Percentiles rank a stretch among this genome's conserved stretches.
These are phyloP conservation scores for Pythium graminicola DNA, from an alignment of 352 stramenopile species.

Conservation along the genomic window DNA sequence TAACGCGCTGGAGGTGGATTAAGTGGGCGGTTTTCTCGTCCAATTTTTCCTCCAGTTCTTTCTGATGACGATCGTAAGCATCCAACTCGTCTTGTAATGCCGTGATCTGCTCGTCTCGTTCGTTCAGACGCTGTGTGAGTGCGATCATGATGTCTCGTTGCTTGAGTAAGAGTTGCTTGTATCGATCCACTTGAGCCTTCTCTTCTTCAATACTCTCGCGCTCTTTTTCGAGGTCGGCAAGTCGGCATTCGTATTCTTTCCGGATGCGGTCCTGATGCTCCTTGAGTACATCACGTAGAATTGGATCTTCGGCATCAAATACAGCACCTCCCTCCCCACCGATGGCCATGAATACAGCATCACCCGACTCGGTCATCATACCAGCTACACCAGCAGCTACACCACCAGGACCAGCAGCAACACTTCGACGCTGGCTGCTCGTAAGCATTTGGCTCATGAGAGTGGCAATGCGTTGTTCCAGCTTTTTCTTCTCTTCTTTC, in stretches of 20 bases:
- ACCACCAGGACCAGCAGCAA: constrained; percentile 1
- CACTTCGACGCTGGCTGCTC: constrained; percentile 48
- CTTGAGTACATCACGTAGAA: constrained; percentile 79
- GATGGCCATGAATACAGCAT: constrained; percentile 16
- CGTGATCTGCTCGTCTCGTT: constrained; percentile 94
- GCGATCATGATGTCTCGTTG: constrained; percentile 97
- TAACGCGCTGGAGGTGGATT: constrained; percentile 91
- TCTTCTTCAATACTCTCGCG: constrained; percentile 92
- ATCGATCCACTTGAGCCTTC: constrained; percentile 93
- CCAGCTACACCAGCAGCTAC: background rate
- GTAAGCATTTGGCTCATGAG: constrained; percentile 92
- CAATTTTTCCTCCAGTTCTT: constrained; percentile 90
- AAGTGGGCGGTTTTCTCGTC: constrained; percentile 92
- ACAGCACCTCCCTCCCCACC: constrained; percentile 18
- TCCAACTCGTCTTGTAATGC: constrained; percentile 94
- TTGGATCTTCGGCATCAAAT: constrained; percentile 64
- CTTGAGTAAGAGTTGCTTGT: constrained; percentile 95
- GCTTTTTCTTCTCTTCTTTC: constrained; percentile 93
- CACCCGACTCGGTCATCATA: constrained; percentile 6
- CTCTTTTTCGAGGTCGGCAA: constrained; percentile 92
- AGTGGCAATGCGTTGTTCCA: constrained; percentile 90
- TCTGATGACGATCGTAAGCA: constrained; percentile 89
- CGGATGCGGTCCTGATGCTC: constrained; percentile 88
- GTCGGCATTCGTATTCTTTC: constrained; percentile 86
- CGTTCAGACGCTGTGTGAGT: constrained; percentile 91